A percentile compares a stretch with the other conserved stretches of the same genome.
Evolutionary conservation across 306 rosid genomes (phyloP).

Genomic region (Prunus mira): DNA sequence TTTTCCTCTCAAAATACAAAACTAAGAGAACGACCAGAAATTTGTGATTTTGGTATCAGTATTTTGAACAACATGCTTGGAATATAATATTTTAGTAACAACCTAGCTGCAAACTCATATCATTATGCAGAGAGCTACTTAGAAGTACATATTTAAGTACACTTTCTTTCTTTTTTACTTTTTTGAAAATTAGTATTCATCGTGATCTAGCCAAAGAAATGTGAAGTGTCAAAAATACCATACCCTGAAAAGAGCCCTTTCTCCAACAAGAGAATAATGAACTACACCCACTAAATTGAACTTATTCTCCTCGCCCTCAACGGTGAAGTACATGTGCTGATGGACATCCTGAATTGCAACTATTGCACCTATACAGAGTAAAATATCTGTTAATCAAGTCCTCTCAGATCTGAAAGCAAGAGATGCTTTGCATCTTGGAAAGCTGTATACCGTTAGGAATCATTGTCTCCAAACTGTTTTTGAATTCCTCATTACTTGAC

Average conservation of each 20-base stretch:
- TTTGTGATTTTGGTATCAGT: background rate
- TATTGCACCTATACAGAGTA: slow-evolving; percentile 69
- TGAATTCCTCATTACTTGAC: slow-evolving; percentile 38
- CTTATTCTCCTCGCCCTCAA: slow-evolving; percentile 59
- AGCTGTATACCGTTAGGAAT: slow-evolving; percentile 69
- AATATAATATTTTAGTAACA: background rate
- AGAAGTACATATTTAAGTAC: background rate
- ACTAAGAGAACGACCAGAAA: background rate
- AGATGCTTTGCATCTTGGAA: slow-evolving; percentile 8
- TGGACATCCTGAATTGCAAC: slow-evolving; percentile 84
- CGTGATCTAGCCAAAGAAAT: slow-evolving; percentile 2
- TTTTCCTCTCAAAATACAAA: background rate
- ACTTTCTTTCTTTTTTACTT: background rate
- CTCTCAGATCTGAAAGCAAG: slow-evolving; percentile 20
- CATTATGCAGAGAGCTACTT: background rate
- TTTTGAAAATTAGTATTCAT: background rate
- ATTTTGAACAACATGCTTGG: background rate
- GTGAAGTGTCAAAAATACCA: slow-evolving; percentile 11
- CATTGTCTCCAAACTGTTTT: slow-evolving; percentile 47
- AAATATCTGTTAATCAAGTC: slow-evolving; percentile 34
- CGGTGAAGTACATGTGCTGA: slow-evolving; percentile 83
- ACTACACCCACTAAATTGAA: slow-evolving; percentile 60
- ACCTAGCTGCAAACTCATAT: background rate
- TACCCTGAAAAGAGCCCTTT: slow-evolving; percentile 96
- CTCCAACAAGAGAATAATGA: slow-evolving; percentile 91